Evolutionary conservation across 2,329 filamentous ascomycete species (phyloP).

Genomic region (Clonostachys sp.): DNA sequence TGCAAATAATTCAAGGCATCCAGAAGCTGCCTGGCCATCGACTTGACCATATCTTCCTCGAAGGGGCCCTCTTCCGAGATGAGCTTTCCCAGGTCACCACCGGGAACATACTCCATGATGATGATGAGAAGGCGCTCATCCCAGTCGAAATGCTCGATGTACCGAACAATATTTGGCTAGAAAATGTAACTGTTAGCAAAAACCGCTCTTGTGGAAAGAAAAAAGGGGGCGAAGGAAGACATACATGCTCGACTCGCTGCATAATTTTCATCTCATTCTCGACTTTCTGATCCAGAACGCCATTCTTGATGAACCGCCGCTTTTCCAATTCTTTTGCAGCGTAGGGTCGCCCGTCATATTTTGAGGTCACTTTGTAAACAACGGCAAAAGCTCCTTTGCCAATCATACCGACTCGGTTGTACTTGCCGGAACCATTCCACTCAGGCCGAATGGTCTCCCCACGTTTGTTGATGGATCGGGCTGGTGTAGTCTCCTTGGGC

Average conservation of each 20-base stretch:
- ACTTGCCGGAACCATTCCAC: slow-evolving; percentile 81
- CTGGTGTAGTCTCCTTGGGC: neutral
- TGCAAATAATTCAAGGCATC: slow-evolving; percentile 85
- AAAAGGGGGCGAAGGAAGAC: slow-evolving; percentile 19
- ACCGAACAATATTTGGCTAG: slow-evolving; percentile 84
- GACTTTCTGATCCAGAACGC: slow-evolving; percentile 82
- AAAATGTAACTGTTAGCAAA: slow-evolving; percentile 4
- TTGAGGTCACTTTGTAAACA: slow-evolving; percentile 85
- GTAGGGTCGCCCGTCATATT: slow-evolving; percentile 76
- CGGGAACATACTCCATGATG: slow-evolving; percentile 88
- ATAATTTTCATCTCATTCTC: slow-evolving; percentile 98
- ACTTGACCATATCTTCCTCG: slow-evolving; percentile 62
- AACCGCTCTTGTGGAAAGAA: slow-evolving; percentile 1
- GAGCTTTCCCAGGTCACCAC: slow-evolving; percentile 77
- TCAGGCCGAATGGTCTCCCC: slow-evolving; percentile 36
- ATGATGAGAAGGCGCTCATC: slow-evolving; percentile 84
- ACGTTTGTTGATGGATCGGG: slow-evolving; percentile 11
- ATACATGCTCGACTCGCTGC: slow-evolving; percentile 76
- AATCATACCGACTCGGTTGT: slow-evolving; percentile 77
- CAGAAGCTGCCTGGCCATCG: slow-evolving; percentile 72
- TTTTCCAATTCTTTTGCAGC: slow-evolving; percentile 96
- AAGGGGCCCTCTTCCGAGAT: slow-evolving; percentile 59
- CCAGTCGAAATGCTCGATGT: slow-evolving; percentile 83
- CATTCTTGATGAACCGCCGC: slow-evolving; percentile 88
- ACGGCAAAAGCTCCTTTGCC: slow-evolving; percentile 94